Base-by-base conservation (phyloP, 1,284 basidiomycete genomes). In the Rhodotorula sp. region DNA sequence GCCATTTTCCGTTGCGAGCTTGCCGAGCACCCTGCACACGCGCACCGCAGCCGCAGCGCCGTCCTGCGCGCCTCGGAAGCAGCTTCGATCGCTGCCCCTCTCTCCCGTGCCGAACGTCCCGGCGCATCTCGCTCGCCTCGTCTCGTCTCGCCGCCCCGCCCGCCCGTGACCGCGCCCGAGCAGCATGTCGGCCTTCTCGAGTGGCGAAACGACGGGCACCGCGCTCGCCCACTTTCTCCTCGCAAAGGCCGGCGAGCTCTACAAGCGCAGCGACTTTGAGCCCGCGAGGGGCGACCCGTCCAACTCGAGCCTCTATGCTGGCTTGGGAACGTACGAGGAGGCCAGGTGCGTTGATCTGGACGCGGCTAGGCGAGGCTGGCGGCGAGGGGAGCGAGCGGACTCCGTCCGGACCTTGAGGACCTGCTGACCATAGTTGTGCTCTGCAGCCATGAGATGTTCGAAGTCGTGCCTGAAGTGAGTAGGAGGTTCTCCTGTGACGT, bases 391-490 rank as follows among this genome's bases (percentile, higher is more conserved):
- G 44, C 21, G 49, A 48, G 34, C 42, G 41, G 16, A 45, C 44
- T 27, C 21, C 25, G 17, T 8, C 16, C 45, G 5, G 49, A 17
- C 19, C 7, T 19, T 16, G 27, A 25, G 27, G 27, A 54, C 44
- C 17, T 7, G 19, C 16, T 34, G 8, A 8, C n/a, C 23, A 3
- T 1, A 12, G 3, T 19, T 16, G 8, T 7, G 7, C 16, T 34
- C 1, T 12, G 21, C 66, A 76, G 75, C 2, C 68, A 74, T 45
- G 70, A 78, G 46, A 70, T 79, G 41, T 79, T 73, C 67, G 70
- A 46, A 45, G 73, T 79, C 57, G 74, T 74, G 16, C 70, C 78
- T 23, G 78, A 79, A 70, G 78, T 76, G 55, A n/a, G 75, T 55
- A 19, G 5, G 52, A 19, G 7, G 21, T 7, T 19, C 7, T 48